Base-by-base conservation (phyloP, 1,139 yeast species). In the Suhomyces atakaporum region DNA sequence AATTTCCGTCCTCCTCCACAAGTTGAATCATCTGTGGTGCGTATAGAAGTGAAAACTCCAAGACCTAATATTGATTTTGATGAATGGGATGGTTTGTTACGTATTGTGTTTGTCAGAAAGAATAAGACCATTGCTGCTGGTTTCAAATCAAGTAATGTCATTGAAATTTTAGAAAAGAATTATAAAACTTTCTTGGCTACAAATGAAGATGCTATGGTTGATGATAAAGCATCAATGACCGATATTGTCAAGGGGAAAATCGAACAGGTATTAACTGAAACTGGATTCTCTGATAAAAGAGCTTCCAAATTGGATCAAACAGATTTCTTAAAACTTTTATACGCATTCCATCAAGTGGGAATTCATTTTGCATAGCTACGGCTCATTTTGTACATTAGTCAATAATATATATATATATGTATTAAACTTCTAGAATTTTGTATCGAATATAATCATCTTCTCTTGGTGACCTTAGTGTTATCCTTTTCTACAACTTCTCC, bases 1-100 rank as follows among this genome's bases (percentile, higher is more conserved):
- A 92, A 92, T 58, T 92, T 92, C 72, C 76, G 97, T 48, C 99
- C 99, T 25, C 99, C 99, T 14, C 99, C 99, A 39, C 92, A 92
- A 61, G 99, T 92, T 42, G 99, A 92, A 62, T 88, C 97, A 0
- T 84, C 95, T 27, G 98, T 92, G 33, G 97, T 92, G 14, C 77
- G 96, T 56, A 81, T 92, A 35, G 98, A 90, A 61, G 81, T 94
- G 40, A 92, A 92, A 60, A 73, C 66, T 39, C 98, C 98, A 35
- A 77, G 97, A 50, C 98, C 98, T 5, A 80, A 85, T 50, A 81
- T 92, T 25, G 96, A 89, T 56, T 90, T 83, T 58, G 78, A 84
- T 54, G 98, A 92, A 62, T 92, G 98, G 98, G 98, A 92, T 57
- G 98, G 98, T 3, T 69, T 94, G 30, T 71, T 92, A 47, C 77